Evolutionary conservation across 2,329 filamentous ascomycete genomes (phyloP), one percentile per base, ranked within the genome.

Genomic region (Colletotrichum euphorbiae): DNA sequence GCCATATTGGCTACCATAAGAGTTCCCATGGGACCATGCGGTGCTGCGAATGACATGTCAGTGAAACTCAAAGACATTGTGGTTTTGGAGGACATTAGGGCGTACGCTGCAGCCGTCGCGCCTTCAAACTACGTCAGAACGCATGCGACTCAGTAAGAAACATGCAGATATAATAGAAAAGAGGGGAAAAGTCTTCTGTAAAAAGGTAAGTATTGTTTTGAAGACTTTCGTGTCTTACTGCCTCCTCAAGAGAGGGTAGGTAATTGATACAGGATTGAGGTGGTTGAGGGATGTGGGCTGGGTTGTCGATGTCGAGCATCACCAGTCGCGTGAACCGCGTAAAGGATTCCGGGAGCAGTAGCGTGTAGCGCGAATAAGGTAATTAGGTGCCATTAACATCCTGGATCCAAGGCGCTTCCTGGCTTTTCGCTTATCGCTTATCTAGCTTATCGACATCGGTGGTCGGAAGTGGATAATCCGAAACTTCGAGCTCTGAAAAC

Each of bases 1-100:
- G 78, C 77, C 85, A 87, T 87, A 55, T 75, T 79, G 72, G 78
- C 77, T 62, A 82, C 75, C 65, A 80, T 72, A 48, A 81, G 73
- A 46, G 80, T 76, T 76, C 80, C 81, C 83, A 85, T 85, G 55
- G 58, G 61, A 59, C 24, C 46, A 48, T 19, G 50, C 15, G 28
- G 55, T 51, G 50, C 69, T 69, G 19, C n/a, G 6, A n/a, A 38
- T 28, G 36, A 9, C 7, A 45, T n/a, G 31, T 6, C 8, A 28
- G 24, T 48, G 8, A 48, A n/a, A 13, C 21, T 5, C 24, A 24
- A 48, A 48, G 15, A 38, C 17, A 9, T 42, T 48, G 24, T 36
- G 9, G 36, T 24, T 36, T 50, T 56, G 4, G 17, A 15, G n/a
- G 13, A 42, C 12, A 36, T 21, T 9, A 9, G 13, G 24, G 51